Evolutionary conservation across 768 basidiomycete genomes (phyloP).

Genomic region (Mycena latifolia): DNA sequence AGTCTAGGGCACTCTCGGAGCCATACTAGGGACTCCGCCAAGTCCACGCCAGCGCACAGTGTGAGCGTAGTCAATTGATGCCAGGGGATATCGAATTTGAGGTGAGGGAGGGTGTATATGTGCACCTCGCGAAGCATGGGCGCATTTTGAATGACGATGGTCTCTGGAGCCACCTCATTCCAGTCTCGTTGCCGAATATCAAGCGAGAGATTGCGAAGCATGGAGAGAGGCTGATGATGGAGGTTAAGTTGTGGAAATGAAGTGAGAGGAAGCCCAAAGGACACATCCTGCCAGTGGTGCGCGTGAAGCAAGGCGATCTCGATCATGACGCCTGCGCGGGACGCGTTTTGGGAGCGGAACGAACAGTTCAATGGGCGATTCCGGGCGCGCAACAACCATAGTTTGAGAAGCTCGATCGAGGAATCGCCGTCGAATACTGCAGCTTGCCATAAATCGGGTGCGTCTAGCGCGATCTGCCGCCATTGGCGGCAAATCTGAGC

Average conservation of each 20-base stretch:
- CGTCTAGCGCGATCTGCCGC: slow-evolving; percentile 2
- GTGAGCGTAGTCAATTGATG: no score
- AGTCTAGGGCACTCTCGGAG: no score
- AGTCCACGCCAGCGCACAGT: no score
- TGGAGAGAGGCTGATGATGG: background rate
- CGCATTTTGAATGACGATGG: background rate
- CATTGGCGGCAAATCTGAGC: slow-evolving; percentile 5
- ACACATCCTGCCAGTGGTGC: slow-evolving; percentile 5
- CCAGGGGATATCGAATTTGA: no score
- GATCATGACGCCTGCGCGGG: background rate
- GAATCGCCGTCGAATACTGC: background rate
- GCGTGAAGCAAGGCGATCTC: background rate
- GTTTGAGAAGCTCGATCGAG: background rate
- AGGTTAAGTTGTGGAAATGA: no score
- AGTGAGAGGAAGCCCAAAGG: no score
- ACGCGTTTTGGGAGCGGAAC: background rate
- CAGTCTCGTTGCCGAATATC: background rate
- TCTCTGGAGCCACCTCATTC: background rate
- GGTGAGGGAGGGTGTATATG: no score
- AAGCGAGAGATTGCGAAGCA: background rate
- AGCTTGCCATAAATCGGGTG: background rate
- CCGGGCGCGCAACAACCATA: slow-evolving; percentile 5
- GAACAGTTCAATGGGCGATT: background rate
- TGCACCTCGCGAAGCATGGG: background rate
- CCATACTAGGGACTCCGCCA: no score